These are phyloP conservation scores for Pichia sp. DNA, from an alignment of 1,139 yeast species.

Conservation along the genomic window DNA sequence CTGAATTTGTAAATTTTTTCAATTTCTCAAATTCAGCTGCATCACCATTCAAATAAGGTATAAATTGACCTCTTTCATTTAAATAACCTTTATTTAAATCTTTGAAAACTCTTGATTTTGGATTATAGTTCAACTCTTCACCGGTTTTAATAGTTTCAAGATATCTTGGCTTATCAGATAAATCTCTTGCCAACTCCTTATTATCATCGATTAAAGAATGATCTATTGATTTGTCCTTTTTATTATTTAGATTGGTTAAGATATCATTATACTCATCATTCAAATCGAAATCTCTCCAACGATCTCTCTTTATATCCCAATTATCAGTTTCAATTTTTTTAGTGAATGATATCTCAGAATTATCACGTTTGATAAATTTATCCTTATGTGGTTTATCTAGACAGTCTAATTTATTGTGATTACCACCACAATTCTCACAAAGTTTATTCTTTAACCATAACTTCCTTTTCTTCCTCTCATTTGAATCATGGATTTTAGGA, in stretches of 20 bases:
- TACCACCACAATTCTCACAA: constrained; percentile 49
- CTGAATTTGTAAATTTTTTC: constrained; percentile 40
- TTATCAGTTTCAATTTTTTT: constrained; percentile 36
- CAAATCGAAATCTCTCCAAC: constrained; percentile 70
- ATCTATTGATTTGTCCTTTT: constrained; percentile 20
- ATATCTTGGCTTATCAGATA: constrained; percentile 36
- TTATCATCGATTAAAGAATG: constrained; percentile 20
- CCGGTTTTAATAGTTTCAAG: constrained; percentile 30
- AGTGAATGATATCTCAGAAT: neutral
- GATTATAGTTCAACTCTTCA: constrained; percentile 40
- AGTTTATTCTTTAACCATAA: constrained; percentile 31
- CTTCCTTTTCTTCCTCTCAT: constrained; percentile 12
- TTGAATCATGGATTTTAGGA: constrained; percentile 13
- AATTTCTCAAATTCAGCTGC: constrained; percentile 41
- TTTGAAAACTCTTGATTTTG: constrained; percentile 47
- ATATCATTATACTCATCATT: constrained; percentile 48
- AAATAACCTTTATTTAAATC: constrained; percentile 41
- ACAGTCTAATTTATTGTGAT: constrained; percentile 42
- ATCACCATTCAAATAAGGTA: constrained; percentile 44
- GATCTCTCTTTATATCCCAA: constrained; percentile 65
- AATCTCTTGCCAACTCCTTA: constrained; percentile 25
- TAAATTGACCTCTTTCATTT: constrained; percentile 48
- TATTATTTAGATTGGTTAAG: constrained; percentile 38
- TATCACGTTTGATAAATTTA: constrained; percentile 15
- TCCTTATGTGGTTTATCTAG: constrained; percentile 41